A percentile compares a stretch with the other conserved stretches of the same genome.
phyloP scores from a whole-genome alignment of 2,329 filamentous ascomycete genomes.

The Paraconiothyrium brasiliense region DNA sequence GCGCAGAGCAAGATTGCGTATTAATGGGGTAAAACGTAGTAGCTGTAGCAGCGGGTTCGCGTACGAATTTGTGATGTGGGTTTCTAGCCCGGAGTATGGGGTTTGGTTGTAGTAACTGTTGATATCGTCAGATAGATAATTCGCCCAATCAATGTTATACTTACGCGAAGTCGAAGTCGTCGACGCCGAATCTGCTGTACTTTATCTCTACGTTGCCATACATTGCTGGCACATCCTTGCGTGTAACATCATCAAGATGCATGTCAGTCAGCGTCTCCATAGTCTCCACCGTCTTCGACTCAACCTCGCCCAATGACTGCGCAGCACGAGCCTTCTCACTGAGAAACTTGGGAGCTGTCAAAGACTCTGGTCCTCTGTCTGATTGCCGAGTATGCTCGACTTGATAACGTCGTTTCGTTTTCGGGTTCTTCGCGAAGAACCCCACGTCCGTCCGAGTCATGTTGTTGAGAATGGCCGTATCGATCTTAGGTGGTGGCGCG shows the following conservation, averaged over 20 bases:
- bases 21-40: conserved; percentile 86
- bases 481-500: conserved; percentile 79
- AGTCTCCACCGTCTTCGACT: conserved; percentile 59
- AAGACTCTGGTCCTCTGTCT: conserved; percentile 66
- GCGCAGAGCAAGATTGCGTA: conserved; percentile 87
- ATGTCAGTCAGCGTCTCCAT: conserved; percentile 73
- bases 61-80: conserved; percentile 96
- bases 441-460: conserved; percentile 79
- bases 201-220: conserved; percentile 98
- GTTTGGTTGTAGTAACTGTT: conserved; percentile 92
- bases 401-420: conserved; percentile 80
- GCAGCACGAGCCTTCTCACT: conserved; percentile 87
- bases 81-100: conserved; percentile 88
- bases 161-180: conserved; percentile 96
- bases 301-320: conserved; percentile 39
- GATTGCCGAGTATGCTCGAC: conserved; percentile 76
- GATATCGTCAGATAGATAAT: conserved; percentile 25
- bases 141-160: conserved; percentile 36
- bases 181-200: conserved; percentile 98
- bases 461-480: conserved; percentile 72
- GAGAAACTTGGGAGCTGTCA: conserved; percentile 87
- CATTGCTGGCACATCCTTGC: conserved; percentile 84
- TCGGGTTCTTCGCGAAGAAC: conserved; percentile 79
- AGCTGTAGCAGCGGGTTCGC: conserved; percentile 92
- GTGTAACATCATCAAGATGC: conserved; percentile 75